Conservation (phyloP, 1,139 yeast species). For the Pichia sp. region DNA sequence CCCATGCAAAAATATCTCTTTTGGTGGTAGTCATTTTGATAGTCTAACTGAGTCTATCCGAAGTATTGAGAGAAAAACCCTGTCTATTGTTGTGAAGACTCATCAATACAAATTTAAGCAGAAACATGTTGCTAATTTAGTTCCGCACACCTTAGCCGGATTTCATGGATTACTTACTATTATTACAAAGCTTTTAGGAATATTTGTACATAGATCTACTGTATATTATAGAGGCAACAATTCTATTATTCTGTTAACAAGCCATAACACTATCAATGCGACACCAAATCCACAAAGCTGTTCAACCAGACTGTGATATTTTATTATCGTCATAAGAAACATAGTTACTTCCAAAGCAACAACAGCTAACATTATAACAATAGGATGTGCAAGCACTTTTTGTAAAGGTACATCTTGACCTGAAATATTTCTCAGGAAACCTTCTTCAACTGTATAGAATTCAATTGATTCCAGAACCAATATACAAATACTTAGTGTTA, state of each 20-base stretch:
- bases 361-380: conserved; percentile 39
- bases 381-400: conserved; percentile 35
- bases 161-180: too few relatives aligned
- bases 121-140: too few relatives aligned
- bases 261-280: conserved; percentile 32
- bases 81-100: too few relatives aligned
- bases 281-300: conserved; percentile 60
- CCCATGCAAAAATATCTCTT: conserved; percentile 16
- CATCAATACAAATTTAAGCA: too few relatives aligned
- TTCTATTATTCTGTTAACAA: not conserved
- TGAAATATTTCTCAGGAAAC: conserved; percentile 4
- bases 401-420: conserved; percentile 13
- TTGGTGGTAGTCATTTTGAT: conserved; percentile 12
- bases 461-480: conserved; percentile 57
- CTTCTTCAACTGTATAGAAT: conserved; percentile 16
- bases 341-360: conserved; percentile 75
- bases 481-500: conserved; percentile 66
- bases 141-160: too few relatives aligned
- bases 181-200: too few relatives aligned
- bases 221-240: too few relatives aligned
- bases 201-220: too few relatives aligned
- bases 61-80: too few relatives aligned
- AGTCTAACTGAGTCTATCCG: too few relatives aligned
- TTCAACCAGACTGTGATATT: conserved; percentile 77
- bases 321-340: conserved; percentile 76